Evolutionary conservation across 228 moss, liverwort and hornwort genomes (phyloP).

Genomic region (Sphagnum magellanicum): DNA sequence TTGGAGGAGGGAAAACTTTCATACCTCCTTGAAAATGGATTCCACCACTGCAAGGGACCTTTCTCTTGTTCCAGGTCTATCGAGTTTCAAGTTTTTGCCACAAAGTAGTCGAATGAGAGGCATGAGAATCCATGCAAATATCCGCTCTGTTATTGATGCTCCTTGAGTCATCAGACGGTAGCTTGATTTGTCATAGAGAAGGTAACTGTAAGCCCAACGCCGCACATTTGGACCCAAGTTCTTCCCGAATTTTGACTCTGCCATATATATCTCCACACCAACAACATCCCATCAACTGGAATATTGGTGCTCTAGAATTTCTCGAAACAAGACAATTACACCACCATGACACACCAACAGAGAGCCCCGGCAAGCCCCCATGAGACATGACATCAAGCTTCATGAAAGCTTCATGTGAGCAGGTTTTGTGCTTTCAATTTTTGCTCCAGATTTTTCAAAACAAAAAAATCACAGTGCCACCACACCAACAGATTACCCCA

Average conservation of each 20-base stretch:
- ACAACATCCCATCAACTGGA: too few species aligned
- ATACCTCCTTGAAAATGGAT: slow-evolving; percentile 72
- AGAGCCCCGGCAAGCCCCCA: too few species aligned
- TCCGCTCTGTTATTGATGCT: slow-evolving; percentile 42
- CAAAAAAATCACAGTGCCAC: too few species aligned
- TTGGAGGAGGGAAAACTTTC: background rate
- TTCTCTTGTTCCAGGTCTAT: slow-evolving; percentile 58
- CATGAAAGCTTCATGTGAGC: too few species aligned
- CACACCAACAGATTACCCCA: too few species aligned
- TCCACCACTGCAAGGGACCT: slow-evolving; percentile 49
- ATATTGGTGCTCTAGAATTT: too few species aligned
- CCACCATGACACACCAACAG: too few species aligned
- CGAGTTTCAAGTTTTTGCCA: slow-evolving; percentile 34
- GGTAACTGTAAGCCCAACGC: slow-evolving; percentile 55
- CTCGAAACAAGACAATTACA: too few species aligned
- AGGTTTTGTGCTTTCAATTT: too few species aligned
- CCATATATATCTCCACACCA: slow-evolving; percentile 3
- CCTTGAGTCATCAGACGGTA: slow-evolving; percentile 60
- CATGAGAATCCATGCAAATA: slow-evolving; percentile 55
- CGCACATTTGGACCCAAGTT: slow-evolving; percentile 68
- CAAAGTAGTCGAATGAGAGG: slow-evolving; percentile 56
- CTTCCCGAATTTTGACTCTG: slow-evolving; percentile 68
- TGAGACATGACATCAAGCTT: too few species aligned
- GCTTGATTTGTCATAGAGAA: slow-evolving; percentile 54
- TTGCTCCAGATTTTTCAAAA: too few species aligned